Evolutionary conservation across 257 asterid species (phyloP), one percentile per base, ranked within the genome.

Genomic region (Jaltomata sinuosa): DNA sequence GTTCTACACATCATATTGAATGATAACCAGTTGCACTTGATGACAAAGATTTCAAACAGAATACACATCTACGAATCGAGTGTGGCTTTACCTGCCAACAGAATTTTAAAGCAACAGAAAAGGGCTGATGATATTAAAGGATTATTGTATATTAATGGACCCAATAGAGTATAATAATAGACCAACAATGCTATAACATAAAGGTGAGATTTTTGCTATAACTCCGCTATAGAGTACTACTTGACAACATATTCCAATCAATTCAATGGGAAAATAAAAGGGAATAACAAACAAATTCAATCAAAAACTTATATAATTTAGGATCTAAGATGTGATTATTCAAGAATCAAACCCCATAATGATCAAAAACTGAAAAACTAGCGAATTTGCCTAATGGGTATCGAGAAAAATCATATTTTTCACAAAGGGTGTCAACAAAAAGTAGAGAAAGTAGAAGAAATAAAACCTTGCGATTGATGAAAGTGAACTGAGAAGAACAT

Each of bases 391-490:
- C 15, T 22, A 45, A 45, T n/a, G 57, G 54, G 22, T 42, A 76
- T 76, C 22, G 2, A 47, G 7, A 76, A 76, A 76, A 25, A 76
- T 27, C 55, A 47, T 25, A 25, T 45, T 76, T 47, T 45, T 9
- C 10, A 76, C 1, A 42, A 34, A 59, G 62, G 55, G 40, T 80
- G 77, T 83, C 81, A 79, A 45, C 38, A 81, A 52, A 80, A 80
- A 72, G 10, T 4, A 80, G 22, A 16, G 3, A 32, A 83, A 38
- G 67, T 57, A 10, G 52, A 65, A 59, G 42, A 83, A 81, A 71
- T 6, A 14, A 14, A 53, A 97, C 99, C 98, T 95, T 97, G 89
- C 99, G 98, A 92, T 97, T 97, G 90, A 97, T 90, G 93, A 97
- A 94, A 85, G 98, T 93, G 91, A 97, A 97, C 89, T 93, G 97